These are phyloP conservation scores for Gossypium sturtianum DNA, from an alignment of 345 rosid species.

Conservation along the genomic window DNA sequence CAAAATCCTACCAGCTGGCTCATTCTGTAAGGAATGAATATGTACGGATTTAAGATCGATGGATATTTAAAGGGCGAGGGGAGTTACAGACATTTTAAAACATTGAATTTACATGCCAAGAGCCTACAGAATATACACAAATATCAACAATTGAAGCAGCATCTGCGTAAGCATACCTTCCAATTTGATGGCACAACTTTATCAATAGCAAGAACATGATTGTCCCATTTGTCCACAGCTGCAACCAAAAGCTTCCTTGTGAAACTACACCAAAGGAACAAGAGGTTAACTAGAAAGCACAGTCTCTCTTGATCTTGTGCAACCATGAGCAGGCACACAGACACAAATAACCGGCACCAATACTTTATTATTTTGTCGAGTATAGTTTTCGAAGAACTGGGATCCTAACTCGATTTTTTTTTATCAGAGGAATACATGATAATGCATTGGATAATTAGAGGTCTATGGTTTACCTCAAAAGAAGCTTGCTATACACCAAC, in stretches of 20 bases:
- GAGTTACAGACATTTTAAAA: background rate
- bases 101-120: background rate
- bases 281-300: constrained; percentile 14
- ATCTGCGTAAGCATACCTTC: constrained; percentile 57
- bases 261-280: constrained; percentile 49
- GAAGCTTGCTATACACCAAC: constrained; percentile 89
- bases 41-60: background rate
- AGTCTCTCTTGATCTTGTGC: background rate
- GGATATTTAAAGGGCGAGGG: background rate
- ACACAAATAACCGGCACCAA: background rate
- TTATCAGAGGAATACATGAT: background rate
- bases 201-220: constrained; percentile 64
- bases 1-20: constrained; percentile 80
- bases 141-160: background rate
- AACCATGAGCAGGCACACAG: too few species aligned
- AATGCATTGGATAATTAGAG: background rate
- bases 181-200: constrained; percentile 71
- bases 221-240: constrained; percentile 77
- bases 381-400: background rate
- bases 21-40: constrained; percentile 42
- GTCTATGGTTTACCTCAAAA: constrained; percentile 72
- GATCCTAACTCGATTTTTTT: background rate
- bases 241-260: constrained; percentile 91
- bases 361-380: background rate
- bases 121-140: background rate